These are phyloP conservation scores for Pythium phragmitis DNA, from an alignment of 352 stramenopile genomes.

Conservation along the genomic window DNA sequence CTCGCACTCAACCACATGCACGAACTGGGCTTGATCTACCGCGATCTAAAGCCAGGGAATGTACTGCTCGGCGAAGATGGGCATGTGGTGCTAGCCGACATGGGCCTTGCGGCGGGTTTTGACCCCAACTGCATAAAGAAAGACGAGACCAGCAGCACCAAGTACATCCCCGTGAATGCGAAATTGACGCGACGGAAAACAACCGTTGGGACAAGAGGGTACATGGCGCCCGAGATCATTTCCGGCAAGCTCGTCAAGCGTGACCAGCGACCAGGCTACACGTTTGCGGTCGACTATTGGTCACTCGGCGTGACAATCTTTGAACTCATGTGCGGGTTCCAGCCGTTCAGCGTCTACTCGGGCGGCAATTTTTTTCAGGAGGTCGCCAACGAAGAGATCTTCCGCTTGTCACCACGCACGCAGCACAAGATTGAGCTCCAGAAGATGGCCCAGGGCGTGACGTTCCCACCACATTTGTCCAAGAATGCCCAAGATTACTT, in stretches of 20 bases:
- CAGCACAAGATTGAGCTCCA: constrained; percentile 82
- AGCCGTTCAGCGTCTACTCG: constrained; percentile 78
- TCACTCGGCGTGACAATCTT: constrained; percentile 86
- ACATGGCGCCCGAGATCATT: constrained; percentile 92
- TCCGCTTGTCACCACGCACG: constrained; percentile 61
- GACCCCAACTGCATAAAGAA: constrained; percentile 56
- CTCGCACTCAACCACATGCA: constrained; percentile 88
- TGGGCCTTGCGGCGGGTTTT: constrained; percentile 78
- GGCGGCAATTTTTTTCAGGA: constrained; percentile 75
- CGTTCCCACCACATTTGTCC: constrained; percentile 59
- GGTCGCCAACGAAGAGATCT: constrained; percentile 78
- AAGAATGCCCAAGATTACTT: constrained; percentile 76
- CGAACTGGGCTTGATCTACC: constrained; percentile 83
- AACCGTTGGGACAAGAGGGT: constrained; percentile 85
- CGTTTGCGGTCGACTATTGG: constrained; percentile 76
- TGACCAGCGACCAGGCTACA: constrained; percentile 78
- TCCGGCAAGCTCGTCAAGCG: constrained; percentile 81
- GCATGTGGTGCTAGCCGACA: constrained; percentile 88
- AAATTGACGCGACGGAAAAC: constrained; percentile 75
- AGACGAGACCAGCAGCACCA: constrained; percentile 40
- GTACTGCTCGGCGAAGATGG: constrained; percentile 87
- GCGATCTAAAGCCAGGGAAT: constrained; percentile 89
- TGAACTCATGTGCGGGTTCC: constrained; percentile 86
- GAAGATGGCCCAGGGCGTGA: constrained; percentile 73
- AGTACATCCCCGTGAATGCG: constrained; percentile 51